Percentiles rank a stretch among this genome's conserved stretches.
These are phyloP conservation scores for Phytophthora kernoviae DNA, from an alignment of 352 stramenopile genomes.

Conservation along the genomic window DNA sequence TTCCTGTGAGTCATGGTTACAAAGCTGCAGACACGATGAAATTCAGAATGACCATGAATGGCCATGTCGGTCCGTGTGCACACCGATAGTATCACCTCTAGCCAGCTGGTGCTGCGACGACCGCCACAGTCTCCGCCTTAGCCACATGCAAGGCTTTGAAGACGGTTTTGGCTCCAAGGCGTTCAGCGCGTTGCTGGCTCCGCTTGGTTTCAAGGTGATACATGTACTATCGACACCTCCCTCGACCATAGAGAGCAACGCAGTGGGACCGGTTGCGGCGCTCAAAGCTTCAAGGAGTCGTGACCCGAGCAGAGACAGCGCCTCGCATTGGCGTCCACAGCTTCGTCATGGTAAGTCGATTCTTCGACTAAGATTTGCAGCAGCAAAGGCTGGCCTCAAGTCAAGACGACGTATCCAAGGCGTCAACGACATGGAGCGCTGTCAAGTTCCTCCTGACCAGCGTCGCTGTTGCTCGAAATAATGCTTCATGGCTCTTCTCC, in stretches of 20 bases:
- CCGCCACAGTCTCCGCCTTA: conserved; percentile 9
- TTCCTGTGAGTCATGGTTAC: not conserved
- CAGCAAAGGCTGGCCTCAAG: not conserved
- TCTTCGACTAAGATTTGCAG: too few species aligned
- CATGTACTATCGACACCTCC: not conserved
- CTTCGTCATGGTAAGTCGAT: too few species aligned
- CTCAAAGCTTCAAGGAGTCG: conserved; percentile 8
- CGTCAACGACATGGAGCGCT: too few species aligned
- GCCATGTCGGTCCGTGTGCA: conserved; percentile 26
- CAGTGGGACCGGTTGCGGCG: conserved; percentile 21
- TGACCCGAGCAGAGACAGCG: conserved; percentile 16
- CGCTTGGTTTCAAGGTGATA: too few species aligned
- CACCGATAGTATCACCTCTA: not conserved
- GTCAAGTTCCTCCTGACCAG: too few species aligned
- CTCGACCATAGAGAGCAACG: conserved; percentile 5
- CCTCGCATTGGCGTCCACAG: conserved; percentile 1
- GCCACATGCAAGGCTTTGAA: conserved; percentile 10
- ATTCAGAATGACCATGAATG: not conserved
- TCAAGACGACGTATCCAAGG: not conserved
- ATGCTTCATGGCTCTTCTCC: too few species aligned
- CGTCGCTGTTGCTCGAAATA: too few species aligned
- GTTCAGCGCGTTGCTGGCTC: not conserved
- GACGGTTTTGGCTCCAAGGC: conserved; percentile 19
- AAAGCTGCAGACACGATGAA: not conserved
- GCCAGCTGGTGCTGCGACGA: not conserved